Evolutionary conservation across 2,329 filamentous ascomycete species (phyloP).

Genomic region (Aspergillus aculeatus): DNA sequence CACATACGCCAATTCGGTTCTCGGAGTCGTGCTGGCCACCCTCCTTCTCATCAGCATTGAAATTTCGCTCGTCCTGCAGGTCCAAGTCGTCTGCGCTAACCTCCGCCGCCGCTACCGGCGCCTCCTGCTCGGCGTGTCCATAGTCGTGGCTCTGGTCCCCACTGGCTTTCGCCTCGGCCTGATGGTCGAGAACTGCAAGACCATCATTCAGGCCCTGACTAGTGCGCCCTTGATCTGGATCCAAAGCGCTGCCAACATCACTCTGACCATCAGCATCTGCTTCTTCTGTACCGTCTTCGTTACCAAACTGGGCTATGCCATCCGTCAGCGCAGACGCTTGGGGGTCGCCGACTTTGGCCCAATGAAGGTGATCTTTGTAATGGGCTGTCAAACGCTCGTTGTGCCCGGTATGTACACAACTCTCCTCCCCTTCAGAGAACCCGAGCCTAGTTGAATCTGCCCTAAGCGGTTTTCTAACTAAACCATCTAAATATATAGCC

Average conservation of each 20-base stretch:
- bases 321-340: constrained; percentile 55
- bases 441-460: too few species aligned
- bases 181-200: constrained; percentile 49
- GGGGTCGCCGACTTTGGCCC: constrained; percentile 62
- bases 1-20: constrained; percentile 49
- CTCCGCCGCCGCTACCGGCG: constrained; percentile 43
- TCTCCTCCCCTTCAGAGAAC: background rate
- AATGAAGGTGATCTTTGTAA: constrained; percentile 66
- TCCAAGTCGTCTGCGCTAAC: constrained; percentile 61
- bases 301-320: constrained; percentile 59
- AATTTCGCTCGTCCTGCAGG: constrained; percentile 61
- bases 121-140: constrained; percentile 49
- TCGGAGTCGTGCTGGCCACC: constrained; percentile 50
- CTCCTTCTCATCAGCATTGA: constrained; percentile 58
- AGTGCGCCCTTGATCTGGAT: constrained; percentile 41
- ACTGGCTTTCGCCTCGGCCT: constrained; percentile 56
- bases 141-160: constrained; percentile 50
- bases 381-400: constrained; percentile 65
- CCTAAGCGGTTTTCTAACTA: background rate
- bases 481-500: constrained; percentile 41
- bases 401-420: constrained; percentile 54
- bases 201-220: constrained; percentile 34
- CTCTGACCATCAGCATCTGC: constrained; percentile 57
- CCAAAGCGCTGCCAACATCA: constrained; percentile 49
- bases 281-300: constrained; percentile 64